Evolutionary conservation across 129 eudicot genomes (phyloP), one percentile per base, ranked within the genome.

Genomic region (Lactuca saligna): DNA sequence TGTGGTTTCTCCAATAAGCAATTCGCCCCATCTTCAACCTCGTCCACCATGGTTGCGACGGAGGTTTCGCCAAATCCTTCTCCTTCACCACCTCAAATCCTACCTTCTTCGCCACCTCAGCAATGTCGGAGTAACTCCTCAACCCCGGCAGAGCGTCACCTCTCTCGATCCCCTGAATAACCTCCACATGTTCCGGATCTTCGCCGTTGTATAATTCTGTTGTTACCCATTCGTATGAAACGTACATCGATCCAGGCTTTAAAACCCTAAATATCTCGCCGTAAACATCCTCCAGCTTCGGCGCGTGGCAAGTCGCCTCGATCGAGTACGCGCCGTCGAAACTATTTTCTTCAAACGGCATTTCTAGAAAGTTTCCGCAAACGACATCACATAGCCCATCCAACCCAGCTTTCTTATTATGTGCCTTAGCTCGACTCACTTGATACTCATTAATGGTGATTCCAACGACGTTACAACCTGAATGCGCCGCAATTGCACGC

Each of bases 231-330:
- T 90, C 97, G 60, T 90, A 90, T 0, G 95, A 87, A 0, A 93
- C 90, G 62, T 83, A 93, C 67, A 84, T 4, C 35, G 90, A 13
- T 20, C 98, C 98, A 3, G 98, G 97, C 44, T 86, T 93, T 56
- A 93, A 73, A 51, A 93, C 98, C 73, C 98, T 65, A 75, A 62
- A 93, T 63, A 93, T 83, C 87, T 93, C 98, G 15, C 78, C 29
- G 73, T 89, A 93, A 0, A 93, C 96, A 2, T 89, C 96, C 20
- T 93, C 91, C 2, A 93, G 71, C 44, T 85, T 83, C 13, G 98
- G 98, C 41, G 98, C 98, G 71, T 92, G 98, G 39, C 96, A 92
- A 0, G 98, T 89, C 46, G 98, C 98, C 29, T 92, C 98, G 59
- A 92, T 92, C 31, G 98, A 86, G 78, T 88, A 92, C 33, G 85